phyloP scores from a whole-genome alignment of 2,329 filamentous ascomycete genomes.

The Lasiodiplodia sp. region DNA sequence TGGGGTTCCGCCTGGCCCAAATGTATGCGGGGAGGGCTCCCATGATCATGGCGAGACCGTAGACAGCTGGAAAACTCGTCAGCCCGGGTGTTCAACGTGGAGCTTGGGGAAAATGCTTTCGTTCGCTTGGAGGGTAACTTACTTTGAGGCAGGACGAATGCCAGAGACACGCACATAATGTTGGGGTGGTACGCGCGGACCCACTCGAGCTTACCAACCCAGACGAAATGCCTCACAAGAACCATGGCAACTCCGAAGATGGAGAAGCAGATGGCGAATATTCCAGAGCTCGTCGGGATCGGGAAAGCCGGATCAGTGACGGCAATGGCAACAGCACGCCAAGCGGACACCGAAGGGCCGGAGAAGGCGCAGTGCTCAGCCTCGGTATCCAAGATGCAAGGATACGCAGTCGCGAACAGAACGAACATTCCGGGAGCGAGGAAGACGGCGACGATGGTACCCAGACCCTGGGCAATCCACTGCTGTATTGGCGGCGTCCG shows the following conservation, averaged over 20 bases:
- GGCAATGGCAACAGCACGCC: constrained; percentile 70
- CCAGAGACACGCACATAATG: constrained; percentile 67
- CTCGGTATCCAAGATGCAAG: constrained; percentile 65
- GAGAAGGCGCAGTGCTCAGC: constrained; percentile 64
- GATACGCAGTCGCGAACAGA: constrained; percentile 72
- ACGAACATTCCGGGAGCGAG: constrained; percentile 72
- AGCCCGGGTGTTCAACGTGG: background rate
- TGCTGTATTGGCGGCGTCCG: constrained; percentile 70
- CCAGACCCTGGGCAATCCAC: constrained; percentile 70
- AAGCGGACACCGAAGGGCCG: constrained; percentile 70
- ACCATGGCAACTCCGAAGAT: constrained; percentile 61
- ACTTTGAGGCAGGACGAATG: constrained; percentile 64
- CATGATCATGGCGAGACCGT: constrained; percentile 66
- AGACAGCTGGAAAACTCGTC: constrained; percentile 47
- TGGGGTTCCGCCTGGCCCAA: constrained; percentile 63
- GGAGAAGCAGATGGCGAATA: constrained; percentile 65
- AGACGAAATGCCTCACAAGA: constrained; percentile 62
- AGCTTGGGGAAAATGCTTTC: background rate
- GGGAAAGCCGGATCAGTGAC: constrained; percentile 65
- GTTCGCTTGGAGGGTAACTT: background rate
- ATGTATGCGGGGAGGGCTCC: constrained; percentile 60
- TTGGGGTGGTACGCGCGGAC: constrained; percentile 65
- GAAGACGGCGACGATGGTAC: constrained; percentile 70
- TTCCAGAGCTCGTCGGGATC: constrained; percentile 63
- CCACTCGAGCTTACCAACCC: constrained; percentile 62